Base-by-base conservation (phyloP, 2,329 filamentous ascomycete species). In the Stemphylium vesicarium region DNA sequence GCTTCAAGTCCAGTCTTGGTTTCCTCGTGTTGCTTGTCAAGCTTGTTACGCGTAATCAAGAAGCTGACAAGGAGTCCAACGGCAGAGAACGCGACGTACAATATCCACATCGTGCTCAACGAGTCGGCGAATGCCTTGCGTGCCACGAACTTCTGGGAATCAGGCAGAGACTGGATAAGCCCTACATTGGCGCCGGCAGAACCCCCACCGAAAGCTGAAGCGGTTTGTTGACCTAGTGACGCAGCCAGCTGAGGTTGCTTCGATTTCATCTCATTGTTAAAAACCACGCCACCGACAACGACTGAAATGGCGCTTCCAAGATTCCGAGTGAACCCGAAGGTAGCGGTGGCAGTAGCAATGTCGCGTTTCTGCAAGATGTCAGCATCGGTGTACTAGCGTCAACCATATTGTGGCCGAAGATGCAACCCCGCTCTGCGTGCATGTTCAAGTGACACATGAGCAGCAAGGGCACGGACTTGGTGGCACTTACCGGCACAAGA, bases 201-300 rank as follows among this genome's bases (percentile, higher is more conserved):
- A 60, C 78, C 76, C n/a, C 87, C 86, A 3, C 84, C 81, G 5
- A 91, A 80, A 20, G 78, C 66, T 4, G 71, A 63, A 0, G 85
- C 85, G 1, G 81, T 75, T 3, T 82, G 68, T 0, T 78, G 75
- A 0, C 83, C 83, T 0, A 90, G 79, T 4, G 81, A 73, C 26
- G 75, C 64, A 18, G 76, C 73, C 26, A 90, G 80, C 8, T 69
- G 66, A 4, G 76, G 66, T 24, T 81, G 78, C 62, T 85, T 83
- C 41, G 78, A 79, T 60, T 85, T 76, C 86, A 92, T 90, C 55
- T 83, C 78, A 70, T 93, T 92, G 75, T 91, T 87, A 77, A 93
- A 92, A 33, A 93, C 83, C 40, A 91, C 88, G n/a, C 88, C 86
- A 20, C 90, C 90, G 35, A 92, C 80, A 1, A 91, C 88, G 47